phyloP scores from a whole-genome alignment of 495 filamentous ascomycete species.

The Delitschia confertaspora region DNA sequence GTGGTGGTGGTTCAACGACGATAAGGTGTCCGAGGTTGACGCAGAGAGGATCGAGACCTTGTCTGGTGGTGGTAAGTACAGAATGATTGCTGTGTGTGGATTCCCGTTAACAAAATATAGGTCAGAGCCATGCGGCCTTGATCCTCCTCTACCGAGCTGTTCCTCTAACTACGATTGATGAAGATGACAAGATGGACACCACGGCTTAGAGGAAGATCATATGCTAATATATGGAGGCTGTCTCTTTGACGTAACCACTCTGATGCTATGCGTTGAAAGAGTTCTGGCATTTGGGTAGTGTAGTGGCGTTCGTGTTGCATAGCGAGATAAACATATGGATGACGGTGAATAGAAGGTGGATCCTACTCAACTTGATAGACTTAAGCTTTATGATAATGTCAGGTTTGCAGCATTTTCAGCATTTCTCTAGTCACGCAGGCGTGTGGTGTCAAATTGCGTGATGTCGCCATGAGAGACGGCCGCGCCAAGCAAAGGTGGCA shows the following conservation, averaged over 20 bases:
- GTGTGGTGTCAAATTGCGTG: no score
- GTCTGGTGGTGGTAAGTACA: conserved; percentile 68
- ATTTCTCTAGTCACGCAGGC: no score
- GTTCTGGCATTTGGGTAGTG: neutral
- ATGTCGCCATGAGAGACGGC: no score
- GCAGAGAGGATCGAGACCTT: conserved; percentile 83
- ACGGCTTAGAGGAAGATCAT: neutral
- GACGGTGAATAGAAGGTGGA: no score
- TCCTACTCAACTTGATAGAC: no score
- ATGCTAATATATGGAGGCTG: no score
- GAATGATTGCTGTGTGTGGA: neutral
- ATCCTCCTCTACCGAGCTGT: conserved; percentile 90
- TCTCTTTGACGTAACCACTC: no score
- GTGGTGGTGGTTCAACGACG: conserved; percentile 99
- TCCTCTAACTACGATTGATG: conserved; percentile 48
- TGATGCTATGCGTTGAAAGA: no score
- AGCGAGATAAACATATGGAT: conserved; percentile 5
- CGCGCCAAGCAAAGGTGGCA: no score
- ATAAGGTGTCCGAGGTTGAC: conserved; percentile 90
- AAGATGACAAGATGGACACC: conserved; percentile 30
- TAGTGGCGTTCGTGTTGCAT: conserved; percentile 21
- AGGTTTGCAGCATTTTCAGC: no score
- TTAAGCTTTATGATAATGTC: no score
- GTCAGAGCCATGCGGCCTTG: conserved; percentile 87
- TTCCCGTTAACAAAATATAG: conserved; percentile 33